Base-by-base conservation (phyloP, 108 stramenopile species). In the Skeletonema marinoi region DNA sequence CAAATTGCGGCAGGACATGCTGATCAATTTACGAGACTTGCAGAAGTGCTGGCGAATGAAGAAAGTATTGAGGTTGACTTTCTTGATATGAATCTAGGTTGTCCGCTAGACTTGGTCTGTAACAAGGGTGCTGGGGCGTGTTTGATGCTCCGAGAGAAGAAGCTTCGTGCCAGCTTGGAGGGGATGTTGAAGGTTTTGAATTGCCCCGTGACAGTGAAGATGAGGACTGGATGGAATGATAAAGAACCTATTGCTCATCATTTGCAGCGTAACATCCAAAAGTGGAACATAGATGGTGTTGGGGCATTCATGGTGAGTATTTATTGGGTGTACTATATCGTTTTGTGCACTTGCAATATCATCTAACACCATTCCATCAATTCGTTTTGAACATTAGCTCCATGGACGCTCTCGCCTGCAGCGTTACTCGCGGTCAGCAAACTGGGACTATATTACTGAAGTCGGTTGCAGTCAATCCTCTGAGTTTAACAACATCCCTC, bases 1-100 rank as follows among this genome's bases (percentile, higher is more conserved):
- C 99, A 99, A 77, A 66, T 99, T 32, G 98, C 99, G 1, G 96
- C 93, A 14, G 96, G 85, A 6, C 85, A 94, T 83, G 82, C 96
- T 6, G 97, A 98, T 81, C 92, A 92, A 71, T 95, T 93, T 81
- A 85, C 93, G 9, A 66, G 97, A 31, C 71, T 87, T 17, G 81
- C 78, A 32, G 84, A 82, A 21, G 77, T 95, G 70, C 60, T 98
- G 32, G 69, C 97, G 30, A 92, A 94, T 66, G 83, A 84, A 44
- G 70, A 90, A 25, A 70, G 78, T 51, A 68, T 86, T n/a, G 82
- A 88, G 7, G 75, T 94, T 25, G 99, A 99, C 88, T 99, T 99
- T 86, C 87, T 99, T 54, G 99, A 99, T 81, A 74, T 99, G 82
- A 99, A 99, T 87, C 74, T 98, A 33, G 98, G 98, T 33, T 99